These are phyloP conservation scores for Neopestalotiopsis sp. DNA, from an alignment of 2,329 filamentous ascomycete species.

Conservation along the genomic window DNA sequence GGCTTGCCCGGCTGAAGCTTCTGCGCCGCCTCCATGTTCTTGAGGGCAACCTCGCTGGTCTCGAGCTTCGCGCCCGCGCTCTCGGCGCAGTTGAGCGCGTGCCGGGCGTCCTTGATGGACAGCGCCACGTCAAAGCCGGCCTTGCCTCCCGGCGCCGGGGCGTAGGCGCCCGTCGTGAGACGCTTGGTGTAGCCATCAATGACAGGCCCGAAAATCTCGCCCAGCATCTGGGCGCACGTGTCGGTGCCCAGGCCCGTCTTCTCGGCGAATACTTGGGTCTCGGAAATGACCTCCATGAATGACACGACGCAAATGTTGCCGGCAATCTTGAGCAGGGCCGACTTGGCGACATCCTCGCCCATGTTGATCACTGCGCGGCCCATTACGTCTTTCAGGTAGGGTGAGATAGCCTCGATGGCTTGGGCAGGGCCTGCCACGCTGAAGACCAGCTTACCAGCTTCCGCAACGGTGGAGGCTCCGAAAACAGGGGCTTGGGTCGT, in stretches of 20 bases:
- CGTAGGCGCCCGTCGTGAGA: slow-evolving; percentile 47
- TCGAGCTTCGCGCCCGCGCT: slow-evolving; percentile 24
- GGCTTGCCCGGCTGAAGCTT: slow-evolving; percentile 15
- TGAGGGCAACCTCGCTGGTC: slow-evolving; percentile 26
- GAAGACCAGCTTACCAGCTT: slow-evolving; percentile 49
- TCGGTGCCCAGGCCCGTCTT: slow-evolving; percentile 46
- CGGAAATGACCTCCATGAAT: slow-evolving; percentile 49
- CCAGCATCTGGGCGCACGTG: slow-evolving; percentile 46
- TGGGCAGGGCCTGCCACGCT: slow-evolving; percentile 42
- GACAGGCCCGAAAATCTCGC: slow-evolving; percentile 46
- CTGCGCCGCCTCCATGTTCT: slow-evolving; percentile 20
- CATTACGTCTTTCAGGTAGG: slow-evolving; percentile 48
- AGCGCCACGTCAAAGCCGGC: slow-evolving; percentile 29
- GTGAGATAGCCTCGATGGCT: slow-evolving; percentile 39
- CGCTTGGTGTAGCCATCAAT: slow-evolving; percentile 47
- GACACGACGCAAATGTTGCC: slow-evolving; percentile 35
- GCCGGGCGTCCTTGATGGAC: slow-evolving; percentile 32
- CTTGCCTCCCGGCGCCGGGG: slow-evolving; percentile 33
- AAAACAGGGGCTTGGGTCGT: slow-evolving; percentile 43
- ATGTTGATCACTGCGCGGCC: slow-evolving; percentile 44
- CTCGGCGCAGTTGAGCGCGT: slow-evolving; percentile 30
- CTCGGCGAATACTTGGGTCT: slow-evolving; percentile 51
- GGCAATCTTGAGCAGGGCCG: slow-evolving; percentile 48
- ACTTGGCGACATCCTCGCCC: slow-evolving; percentile 46
- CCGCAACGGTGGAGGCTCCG: slow-evolving; percentile 47